A percentile compares a stretch with the other conserved stretches of the same genome.
phyloP scores from a whole-genome alignment of 2,329 filamentous ascomycete genomes.

The Hysterium pulicare region DNA sequence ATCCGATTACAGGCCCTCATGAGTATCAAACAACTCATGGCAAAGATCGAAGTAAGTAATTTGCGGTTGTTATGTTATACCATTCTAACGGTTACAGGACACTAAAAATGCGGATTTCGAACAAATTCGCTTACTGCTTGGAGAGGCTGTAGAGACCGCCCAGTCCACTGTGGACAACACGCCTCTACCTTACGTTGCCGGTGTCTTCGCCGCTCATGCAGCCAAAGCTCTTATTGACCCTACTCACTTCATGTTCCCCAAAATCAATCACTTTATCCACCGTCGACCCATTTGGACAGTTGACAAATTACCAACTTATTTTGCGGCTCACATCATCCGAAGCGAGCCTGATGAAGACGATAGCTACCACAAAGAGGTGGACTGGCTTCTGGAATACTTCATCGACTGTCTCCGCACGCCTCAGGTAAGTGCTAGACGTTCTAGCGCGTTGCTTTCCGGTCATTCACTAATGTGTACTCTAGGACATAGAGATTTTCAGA shows the following conservation, averaged over 20 bases:
- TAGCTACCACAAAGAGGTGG: slow-evolving; percentile 63
- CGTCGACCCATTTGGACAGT: slow-evolving; percentile 71
- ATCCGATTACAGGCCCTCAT: slow-evolving; percentile 75
- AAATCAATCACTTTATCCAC: slow-evolving; percentile 80
- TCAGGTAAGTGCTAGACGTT: slow-evolving; percentile 7
- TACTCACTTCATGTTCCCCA: slow-evolving; percentile 77
- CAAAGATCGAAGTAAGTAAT: slow-evolving; percentile 45
- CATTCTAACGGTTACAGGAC: slow-evolving; percentile 46
- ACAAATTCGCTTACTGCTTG: slow-evolving; percentile 74
- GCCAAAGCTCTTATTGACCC: slow-evolving; percentile 71
- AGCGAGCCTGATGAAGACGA: slow-evolving; percentile 73
- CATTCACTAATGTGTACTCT: not conserved
- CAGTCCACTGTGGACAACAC: slow-evolving; percentile 12
- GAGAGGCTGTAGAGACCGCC: slow-evolving; percentile 73
- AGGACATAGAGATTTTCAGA: slow-evolving; percentile 60
- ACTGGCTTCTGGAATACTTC: slow-evolving; percentile 71
- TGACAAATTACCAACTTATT: slow-evolving; percentile 54
- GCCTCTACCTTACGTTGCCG: slow-evolving; percentile 67
- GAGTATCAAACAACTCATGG: slow-evolving; percentile 62
- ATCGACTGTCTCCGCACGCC: slow-evolving; percentile 62
- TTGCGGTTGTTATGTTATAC: not conserved
- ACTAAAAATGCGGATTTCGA: slow-evolving; percentile 73
- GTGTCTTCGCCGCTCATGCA: slow-evolving; percentile 70
- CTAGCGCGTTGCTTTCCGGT: slow-evolving; percentile 2
- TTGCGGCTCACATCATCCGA: slow-evolving; percentile 69